Evolutionary conservation across 2,329 filamentous ascomycete genomes (phyloP), one percentile per base, ranked within the genome.

Genomic region (Mycosphaerella sp.): DNA sequence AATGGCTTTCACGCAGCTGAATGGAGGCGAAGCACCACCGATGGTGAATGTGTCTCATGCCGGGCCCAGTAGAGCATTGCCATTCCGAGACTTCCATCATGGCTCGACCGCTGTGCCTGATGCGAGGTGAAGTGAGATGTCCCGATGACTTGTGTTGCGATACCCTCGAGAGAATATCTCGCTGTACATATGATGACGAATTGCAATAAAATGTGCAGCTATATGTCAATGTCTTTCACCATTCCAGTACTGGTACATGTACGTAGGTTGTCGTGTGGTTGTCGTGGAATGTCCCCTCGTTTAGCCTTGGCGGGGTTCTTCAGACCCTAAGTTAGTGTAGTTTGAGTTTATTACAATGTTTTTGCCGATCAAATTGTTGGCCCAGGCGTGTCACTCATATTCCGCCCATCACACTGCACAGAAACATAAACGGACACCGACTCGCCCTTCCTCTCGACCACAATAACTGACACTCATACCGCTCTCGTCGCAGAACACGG

Each of bases 1-100:
- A 12, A 77, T 81, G 67, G 85, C 84, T 1, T 87, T 87, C 77
- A 86, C 64, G 78, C 79, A 10, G 72, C 85, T 45, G 80, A 67
- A 64, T 52, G 69, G 64, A 17, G 67, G 56, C 14, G 51, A 53
- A 36, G 57, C 32, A 11, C 59, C 53, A 36, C 29, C 38, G 41
- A 45, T 36, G 45, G 38, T 54, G 31, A 48, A 41, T 48, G 38
- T 54, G 36, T 46, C 45, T 3, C 23, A 36, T 43, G 41, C 43
- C 12, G 51, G 58, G n/a, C 60, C 60, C 2, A 55, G 48, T 39
- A 45, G 60, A 9, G 45, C 43, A 34, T 46, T 69, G 45, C 64
- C 66, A 26, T 67, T 69, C 46, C 60, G 67, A 41, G 66, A 67
- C 48, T 46, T 65, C 7, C 38, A 66, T 58, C 58, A 55, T 12